Conservation (phyloP, 371 early-diverging fungal species). For the Rhizopus stolonifer region DNA sequence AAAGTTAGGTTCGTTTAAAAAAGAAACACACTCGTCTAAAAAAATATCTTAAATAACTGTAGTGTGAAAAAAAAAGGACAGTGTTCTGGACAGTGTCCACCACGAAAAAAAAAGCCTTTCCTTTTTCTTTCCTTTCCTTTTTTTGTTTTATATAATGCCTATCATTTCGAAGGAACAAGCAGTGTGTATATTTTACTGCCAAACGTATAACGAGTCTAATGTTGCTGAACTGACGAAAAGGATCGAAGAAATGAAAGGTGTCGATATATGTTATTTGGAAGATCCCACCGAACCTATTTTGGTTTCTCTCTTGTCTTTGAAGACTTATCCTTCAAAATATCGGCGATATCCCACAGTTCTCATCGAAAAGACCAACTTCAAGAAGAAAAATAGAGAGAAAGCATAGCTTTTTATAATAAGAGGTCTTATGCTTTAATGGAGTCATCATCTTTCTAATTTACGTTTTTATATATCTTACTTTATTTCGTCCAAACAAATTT, state of each 20-base stretch:
- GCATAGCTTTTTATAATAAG: slow-evolving; percentile 14
- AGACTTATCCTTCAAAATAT: slow-evolving; percentile 8
- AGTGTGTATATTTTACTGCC: slow-evolving; percentile 20
- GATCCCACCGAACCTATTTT: slow-evolving; percentile 17
- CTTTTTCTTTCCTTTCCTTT: slow-evolving; percentile 2
- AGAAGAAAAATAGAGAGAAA: slow-evolving; percentile 1
- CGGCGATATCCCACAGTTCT: slow-evolving; percentile 6
- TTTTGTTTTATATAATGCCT: slow-evolving; percentile 17
- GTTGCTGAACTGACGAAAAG: slow-evolving; percentile 17
- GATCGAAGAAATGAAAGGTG: slow-evolving; percentile 16
- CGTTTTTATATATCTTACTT: slow-evolving; percentile 18
- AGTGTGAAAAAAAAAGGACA: slow-evolving; percentile 11
- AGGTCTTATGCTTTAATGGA: slow-evolving; percentile 14
- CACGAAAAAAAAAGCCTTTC: slow-evolving; percentile 4
- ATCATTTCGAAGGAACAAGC: slow-evolving; percentile 20
- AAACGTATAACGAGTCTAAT: slow-evolving; percentile 19
- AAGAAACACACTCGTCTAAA: slow-evolving; percentile 6
- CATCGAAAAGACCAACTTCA: slow-evolving; percentile 1
- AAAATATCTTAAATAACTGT: not conserved
- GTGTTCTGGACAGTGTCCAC: slow-evolving; percentile 1
- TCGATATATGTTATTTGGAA: slow-evolving; percentile 20
- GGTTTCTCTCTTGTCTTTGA: slow-evolving; percentile 8
- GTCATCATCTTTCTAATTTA: slow-evolving; percentile 16
- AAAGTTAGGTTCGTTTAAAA: slow-evolving; percentile 11
- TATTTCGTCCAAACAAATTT: slow-evolving; percentile 18